Percentiles rank a stretch among this genome's conserved stretches.
These are phyloP conservation scores for Acacia concinna DNA, from an alignment of 331 rosid species.

Conservation along the genomic window DNA sequence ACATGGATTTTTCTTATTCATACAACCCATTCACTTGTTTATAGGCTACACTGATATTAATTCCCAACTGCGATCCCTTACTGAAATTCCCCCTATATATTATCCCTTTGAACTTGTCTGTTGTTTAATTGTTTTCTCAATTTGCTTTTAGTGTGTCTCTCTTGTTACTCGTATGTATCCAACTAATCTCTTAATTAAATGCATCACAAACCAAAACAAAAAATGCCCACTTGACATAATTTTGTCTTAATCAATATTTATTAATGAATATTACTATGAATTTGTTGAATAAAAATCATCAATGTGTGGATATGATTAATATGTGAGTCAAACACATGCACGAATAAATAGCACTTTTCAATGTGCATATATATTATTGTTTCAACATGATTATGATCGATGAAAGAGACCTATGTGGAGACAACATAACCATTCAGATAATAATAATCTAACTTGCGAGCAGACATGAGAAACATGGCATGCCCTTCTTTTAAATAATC, in stretches of 20 bases:
- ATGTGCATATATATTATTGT: neutral
- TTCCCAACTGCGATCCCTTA: no score
- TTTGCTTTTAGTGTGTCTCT: no score
- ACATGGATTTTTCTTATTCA: no score
- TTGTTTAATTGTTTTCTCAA: no score
- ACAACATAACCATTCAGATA: constrained; percentile 24
- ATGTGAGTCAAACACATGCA: neutral
- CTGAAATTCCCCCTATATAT: no score
- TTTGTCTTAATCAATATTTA: neutral
- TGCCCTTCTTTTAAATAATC: neutral
- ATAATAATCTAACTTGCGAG: constrained; percentile 7
- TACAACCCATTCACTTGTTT: no score
- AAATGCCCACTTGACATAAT: neutral
- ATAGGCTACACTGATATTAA: no score
- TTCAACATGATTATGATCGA: constrained; percentile 10
- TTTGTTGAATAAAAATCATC: neutral
- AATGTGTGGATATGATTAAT: neutral
- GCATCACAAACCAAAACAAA: neutral
- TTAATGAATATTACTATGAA: neutral
- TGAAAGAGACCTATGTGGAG: constrained; percentile 10
- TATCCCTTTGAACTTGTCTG: no score
- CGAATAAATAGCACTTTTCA: neutral
- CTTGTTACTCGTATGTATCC: neutral
- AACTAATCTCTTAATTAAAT: neutral
- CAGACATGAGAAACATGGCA: neutral